A percentile compares a stretch with the other conserved stretches of the same genome.
Conservation (phyloP, 129 eudicot species). For the Daucus carota region DNA sequence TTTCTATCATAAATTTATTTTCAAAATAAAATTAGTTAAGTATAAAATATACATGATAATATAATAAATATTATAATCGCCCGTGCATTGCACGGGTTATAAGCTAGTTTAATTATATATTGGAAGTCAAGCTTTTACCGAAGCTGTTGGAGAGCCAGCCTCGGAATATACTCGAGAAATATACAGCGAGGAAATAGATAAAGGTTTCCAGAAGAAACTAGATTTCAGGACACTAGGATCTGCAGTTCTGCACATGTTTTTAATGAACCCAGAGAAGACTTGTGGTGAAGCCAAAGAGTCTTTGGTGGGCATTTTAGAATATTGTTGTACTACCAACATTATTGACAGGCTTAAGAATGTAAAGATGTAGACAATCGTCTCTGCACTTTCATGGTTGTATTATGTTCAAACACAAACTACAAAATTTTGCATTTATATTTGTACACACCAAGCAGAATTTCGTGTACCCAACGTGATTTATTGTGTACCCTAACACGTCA, state of each 20-base stretch:
- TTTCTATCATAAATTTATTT: too few relatives aligned
- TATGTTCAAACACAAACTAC: background rate
- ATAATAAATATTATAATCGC: too few relatives aligned
- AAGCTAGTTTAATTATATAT: too few relatives aligned
- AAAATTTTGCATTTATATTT: background rate
- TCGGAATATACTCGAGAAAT: background rate
- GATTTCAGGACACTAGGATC: background rate
- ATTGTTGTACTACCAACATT: background rate
- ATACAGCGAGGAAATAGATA: background rate
- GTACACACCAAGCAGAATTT: background rate
- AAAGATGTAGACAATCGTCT: background rate
- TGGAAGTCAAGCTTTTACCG: background rate
- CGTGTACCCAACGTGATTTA: background rate
- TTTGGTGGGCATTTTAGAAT: background rate
- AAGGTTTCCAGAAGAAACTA: background rate
- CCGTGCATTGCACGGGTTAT: too few relatives aligned
- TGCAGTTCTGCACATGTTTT: background rate
- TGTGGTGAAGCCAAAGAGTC: background rate
- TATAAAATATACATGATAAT: too few relatives aligned
- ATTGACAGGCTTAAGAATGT: background rate
- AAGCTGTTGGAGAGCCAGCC: background rate
- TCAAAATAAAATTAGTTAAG: too few relatives aligned
- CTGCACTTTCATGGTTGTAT: background rate
- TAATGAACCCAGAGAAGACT: background rate
- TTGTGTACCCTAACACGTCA: background rate